Base-by-base conservation (phyloP, 768 basidiomycete genomes). In the Podaxis mareebaensis region DNA sequence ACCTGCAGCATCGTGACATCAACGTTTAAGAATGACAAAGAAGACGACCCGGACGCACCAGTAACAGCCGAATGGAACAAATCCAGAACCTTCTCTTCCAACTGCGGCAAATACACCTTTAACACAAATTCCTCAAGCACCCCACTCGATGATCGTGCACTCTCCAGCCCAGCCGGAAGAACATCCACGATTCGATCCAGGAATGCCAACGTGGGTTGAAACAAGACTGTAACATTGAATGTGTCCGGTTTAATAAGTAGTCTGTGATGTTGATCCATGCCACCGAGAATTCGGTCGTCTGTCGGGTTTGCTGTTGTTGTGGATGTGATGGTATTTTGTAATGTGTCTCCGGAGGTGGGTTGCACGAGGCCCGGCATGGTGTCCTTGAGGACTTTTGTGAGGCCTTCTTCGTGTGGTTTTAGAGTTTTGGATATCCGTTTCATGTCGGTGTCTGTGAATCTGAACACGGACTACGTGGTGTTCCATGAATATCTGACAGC, bases 301-400 rank as follows among this genome's bases (percentile, higher is more conserved):
- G 83, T 81, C 30, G 36, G 44, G 36, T 48, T 42, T n/a, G 55
- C 36, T 39, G 51, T 42, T 11, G 49, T 52, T 26, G 59, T 17
- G 38, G 58, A 78, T 84, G 24, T 83, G 26, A 90, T 67, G 24
- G 88, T 83, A 3, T 84, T 76, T 69, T 90, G 90, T 0, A 85
- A 77, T n/a, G 83, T 74, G 67, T 83, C 87, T 53, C 91, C 89
- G 0, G 84, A 76, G 7, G 84, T 76, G 40, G 85, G 85, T 46
- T 92, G 87, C 7, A 95, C 95, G 48, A 99, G 83, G 20, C 97
- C 97, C 0, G 97, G 97, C 73, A 98, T 95, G 0, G 93, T 96
- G 42, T 94, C 89, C 72, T 90, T 91, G 30, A 99, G 81, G 0
- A 93, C 86, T 42, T 85, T 83, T 22, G 88, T 91, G 30, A 99